phyloP scores from a whole-genome alignment of 345 rosid genomes.

The Clausena lansium region DNA sequence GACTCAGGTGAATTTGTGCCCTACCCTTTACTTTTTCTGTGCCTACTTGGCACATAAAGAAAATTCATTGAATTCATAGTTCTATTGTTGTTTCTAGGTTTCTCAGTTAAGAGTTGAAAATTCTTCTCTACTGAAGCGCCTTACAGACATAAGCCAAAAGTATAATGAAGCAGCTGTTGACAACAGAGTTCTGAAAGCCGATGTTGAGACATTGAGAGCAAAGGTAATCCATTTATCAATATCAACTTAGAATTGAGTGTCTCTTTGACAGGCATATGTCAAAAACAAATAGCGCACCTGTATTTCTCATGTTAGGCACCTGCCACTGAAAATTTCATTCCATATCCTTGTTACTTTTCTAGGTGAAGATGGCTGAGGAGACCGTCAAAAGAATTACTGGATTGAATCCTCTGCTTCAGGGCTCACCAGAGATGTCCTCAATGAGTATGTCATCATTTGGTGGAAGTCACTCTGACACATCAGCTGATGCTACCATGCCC shows the following conservation, averaged over 20 bases:
- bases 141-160: conserved; percentile 68
- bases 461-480: conserved; percentile 50
- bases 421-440: conserved; percentile 44
- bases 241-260: conserved; percentile 1
- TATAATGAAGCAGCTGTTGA: conserved; percentile 77
- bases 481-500: conserved; percentile 55
- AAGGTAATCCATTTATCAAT: conserved; percentile 46
- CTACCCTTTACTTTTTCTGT: not conserved
- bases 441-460: conserved; percentile 40
- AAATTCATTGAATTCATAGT: not conserved
- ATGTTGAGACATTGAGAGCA: conserved; percentile 86
- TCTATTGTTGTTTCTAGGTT: conserved; percentile 45
- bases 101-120: conserved; percentile 81
- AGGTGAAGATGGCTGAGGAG: conserved; percentile 99
- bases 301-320: not conserved
- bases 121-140: conserved; percentile 58
- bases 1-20: conserved; percentile 57
- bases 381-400: conserved; percentile 78
- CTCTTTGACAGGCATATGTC: conserved; percentile 1
- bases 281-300: not conserved
- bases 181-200: conserved; percentile 89
- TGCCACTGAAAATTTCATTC: conserved; percentile 47
- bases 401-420: conserved; percentile 59
- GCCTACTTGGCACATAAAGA: not conserved
- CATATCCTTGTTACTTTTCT: conserved; percentile 14